Conservation (phyloP, 306 rosid species). For the Mucuna pruriens region DNA sequence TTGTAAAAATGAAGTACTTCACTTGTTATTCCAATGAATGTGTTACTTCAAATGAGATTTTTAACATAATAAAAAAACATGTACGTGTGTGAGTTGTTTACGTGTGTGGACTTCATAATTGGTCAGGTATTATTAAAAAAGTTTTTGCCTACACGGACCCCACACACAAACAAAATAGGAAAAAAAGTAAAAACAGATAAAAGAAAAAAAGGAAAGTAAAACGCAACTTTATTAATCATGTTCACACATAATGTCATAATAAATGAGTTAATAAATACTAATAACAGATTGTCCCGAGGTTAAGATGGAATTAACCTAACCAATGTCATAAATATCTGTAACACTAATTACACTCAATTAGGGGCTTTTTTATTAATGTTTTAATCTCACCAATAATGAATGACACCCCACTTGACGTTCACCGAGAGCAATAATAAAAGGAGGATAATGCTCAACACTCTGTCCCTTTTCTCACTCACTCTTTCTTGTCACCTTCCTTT, state of each 20-base stretch:
- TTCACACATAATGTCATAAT: background rate
- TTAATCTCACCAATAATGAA: constrained; percentile 35
- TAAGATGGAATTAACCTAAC: constrained; percentile 28
- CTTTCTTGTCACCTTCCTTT: constrained; percentile 23
- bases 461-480: constrained; percentile 24
- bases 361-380: background rate
- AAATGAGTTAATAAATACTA: background rate
- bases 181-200: background rate
- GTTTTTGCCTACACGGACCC: constrained; percentile 28
- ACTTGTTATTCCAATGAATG: background rate
- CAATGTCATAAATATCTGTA: constrained; percentile 12
- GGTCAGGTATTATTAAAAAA: constrained; percentile 2
- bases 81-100: background rate
- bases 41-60: background rate
- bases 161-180: background rate
- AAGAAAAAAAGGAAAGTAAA: background rate
- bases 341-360: background rate
- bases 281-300: background rate
- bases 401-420: constrained; percentile 29
- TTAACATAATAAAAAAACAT: background rate
- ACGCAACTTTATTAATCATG: background rate
- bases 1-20: background rate
- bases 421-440: constrained; percentile 41
- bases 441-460: constrained; percentile 32
- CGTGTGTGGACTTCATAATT: background rate